Conservation (phyloP, 768 basidiomycete species). For the Neoboletus brunneissimus region DNA sequence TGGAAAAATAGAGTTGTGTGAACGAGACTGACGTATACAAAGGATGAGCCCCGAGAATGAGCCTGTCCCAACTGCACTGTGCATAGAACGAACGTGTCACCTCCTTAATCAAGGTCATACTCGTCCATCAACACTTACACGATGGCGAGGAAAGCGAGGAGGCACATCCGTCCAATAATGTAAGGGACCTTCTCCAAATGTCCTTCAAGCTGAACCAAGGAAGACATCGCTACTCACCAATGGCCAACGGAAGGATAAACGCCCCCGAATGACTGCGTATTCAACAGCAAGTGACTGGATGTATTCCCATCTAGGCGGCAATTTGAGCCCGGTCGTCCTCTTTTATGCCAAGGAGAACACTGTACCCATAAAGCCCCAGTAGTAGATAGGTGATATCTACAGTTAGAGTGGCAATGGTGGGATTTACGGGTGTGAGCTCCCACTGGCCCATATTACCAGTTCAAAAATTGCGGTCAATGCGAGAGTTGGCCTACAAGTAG, state of each 20-base stretch:
- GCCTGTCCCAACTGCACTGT: conserved; percentile 1
- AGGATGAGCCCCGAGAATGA: not conserved
- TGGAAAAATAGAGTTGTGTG: not conserved
- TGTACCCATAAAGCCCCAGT: conserved; percentile 24
- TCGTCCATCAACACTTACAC: conserved; percentile 6
- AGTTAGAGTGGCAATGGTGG: not conserved
- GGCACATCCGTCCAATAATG: conserved; percentile 12
- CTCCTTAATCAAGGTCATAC: too few relatives aligned
- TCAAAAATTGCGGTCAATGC: not conserved
- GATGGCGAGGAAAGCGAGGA: conserved; percentile 9
- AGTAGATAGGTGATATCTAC: conserved; percentile 7
- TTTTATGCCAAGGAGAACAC: not conserved
- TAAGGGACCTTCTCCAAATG: conserved; percentile 18
- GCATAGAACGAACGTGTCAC: not conserved
- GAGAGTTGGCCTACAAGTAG: not conserved
- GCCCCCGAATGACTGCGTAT: conserved; percentile 11
- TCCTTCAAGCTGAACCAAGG: not conserved
- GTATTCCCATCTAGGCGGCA: conserved; percentile 23
- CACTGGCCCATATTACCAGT: not conserved
- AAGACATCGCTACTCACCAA: conserved; percentile 16
- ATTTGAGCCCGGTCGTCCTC: not conserved
- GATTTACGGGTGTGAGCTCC: not conserved
- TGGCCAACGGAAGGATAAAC: conserved; percentile 13
- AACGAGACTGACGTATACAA: conserved; percentile 18
- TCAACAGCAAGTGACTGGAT: conserved; percentile 16